phyloP scores from a whole-genome alignment of 768 basidiomycete species.

The Trichaptum fuscoviolaceum region DNA sequence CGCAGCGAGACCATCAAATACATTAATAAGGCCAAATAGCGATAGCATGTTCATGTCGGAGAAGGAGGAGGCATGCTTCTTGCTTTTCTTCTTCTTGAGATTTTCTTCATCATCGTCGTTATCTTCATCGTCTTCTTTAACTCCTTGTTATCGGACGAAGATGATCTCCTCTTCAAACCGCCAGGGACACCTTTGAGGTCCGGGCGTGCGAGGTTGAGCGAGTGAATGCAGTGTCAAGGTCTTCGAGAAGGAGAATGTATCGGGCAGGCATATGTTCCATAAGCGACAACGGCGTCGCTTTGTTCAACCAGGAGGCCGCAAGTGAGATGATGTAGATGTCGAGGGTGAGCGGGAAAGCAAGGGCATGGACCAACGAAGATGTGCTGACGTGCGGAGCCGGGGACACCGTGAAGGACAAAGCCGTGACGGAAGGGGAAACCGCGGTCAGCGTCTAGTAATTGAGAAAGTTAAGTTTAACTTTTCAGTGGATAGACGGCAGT shows the following conservation, averaged over 20 bases:
- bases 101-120: slow-evolving; percentile 29
- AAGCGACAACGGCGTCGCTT: slow-evolving; percentile 76
- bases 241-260: slow-evolving; percentile 84
- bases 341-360: slow-evolving; percentile 83
- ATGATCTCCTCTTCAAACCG: slow-evolving; percentile 20
- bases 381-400: slow-evolving; percentile 88
- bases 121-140: slow-evolving; percentile 27
- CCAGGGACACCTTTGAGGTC: slow-evolving; percentile 42
- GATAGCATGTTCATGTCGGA: slow-evolving; percentile 79
- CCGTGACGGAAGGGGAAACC: slow-evolving; percentile 90
- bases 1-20: slow-evolving; percentile 81
- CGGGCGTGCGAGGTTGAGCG: too few relatives aligned
- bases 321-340: slow-evolving; percentile 93
- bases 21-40: slow-evolving; percentile 77
- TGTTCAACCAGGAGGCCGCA: slow-evolving; percentile 83
- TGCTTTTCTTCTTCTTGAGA: slow-evolving; percentile 39
- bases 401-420: slow-evolving; percentile 77
- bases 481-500: slow-evolving; percentile 3
- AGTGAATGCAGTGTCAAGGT: too few relatives aligned
- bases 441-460: slow-evolving; percentile 81
- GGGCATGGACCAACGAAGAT: slow-evolving; percentile 79
- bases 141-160: slow-evolving; percentile 29
- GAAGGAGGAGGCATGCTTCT: slow-evolving; percentile 46
- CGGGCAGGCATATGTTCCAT: slow-evolving; percentile 85
- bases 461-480: slow-evolving; percentile 6